These are phyloP conservation scores for Saksenaea vasiformis DNA, from an alignment of 371 early-diverging fungal genomes.

Conservation along the genomic window DNA sequence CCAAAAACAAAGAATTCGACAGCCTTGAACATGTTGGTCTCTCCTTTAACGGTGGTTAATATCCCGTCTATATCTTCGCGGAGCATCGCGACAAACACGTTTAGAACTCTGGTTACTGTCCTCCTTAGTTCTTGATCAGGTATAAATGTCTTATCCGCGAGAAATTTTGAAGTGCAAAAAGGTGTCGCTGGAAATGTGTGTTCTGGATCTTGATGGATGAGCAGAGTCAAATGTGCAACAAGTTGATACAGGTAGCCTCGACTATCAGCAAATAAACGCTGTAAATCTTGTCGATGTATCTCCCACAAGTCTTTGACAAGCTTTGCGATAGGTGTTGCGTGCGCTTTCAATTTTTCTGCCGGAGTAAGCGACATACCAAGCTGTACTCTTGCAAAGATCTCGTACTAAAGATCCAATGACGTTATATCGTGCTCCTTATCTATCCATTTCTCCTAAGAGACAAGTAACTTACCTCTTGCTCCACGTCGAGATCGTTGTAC, in stretches of 20 bases:
- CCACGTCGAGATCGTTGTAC: conserved; percentile 24
- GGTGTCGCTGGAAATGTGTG: conserved; percentile 2
- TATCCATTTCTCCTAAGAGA: not conserved
- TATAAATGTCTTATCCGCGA: not conserved
- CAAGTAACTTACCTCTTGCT: conserved; percentile 28
- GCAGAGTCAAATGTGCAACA: conserved; percentile 8
- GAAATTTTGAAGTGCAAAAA: not conserved
- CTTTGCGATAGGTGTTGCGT: conserved; percentile 18
- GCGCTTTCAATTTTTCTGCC: conserved; percentile 34
- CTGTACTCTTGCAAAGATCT: conserved; percentile 41
- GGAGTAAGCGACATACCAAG: conserved; percentile 31
- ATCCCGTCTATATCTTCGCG: not conserved
- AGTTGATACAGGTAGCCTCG: conserved; percentile 5
- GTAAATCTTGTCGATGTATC: not conserved
- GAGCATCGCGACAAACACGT: not conserved
- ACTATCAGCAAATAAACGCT: not conserved
- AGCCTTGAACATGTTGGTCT: not conserved
- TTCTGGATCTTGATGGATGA: not conserved
- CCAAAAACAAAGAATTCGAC: conserved; percentile 17
- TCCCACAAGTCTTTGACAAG: not conserved
- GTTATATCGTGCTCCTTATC: not conserved
- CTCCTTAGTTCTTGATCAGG: not conserved
- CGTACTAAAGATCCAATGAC: conserved; percentile 21
- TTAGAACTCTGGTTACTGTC: not conserved
- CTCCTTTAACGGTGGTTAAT: not conserved